phyloP scores from a whole-genome alignment of 257 asterid genomes.

The Gynochthodes officinalis region DNA sequence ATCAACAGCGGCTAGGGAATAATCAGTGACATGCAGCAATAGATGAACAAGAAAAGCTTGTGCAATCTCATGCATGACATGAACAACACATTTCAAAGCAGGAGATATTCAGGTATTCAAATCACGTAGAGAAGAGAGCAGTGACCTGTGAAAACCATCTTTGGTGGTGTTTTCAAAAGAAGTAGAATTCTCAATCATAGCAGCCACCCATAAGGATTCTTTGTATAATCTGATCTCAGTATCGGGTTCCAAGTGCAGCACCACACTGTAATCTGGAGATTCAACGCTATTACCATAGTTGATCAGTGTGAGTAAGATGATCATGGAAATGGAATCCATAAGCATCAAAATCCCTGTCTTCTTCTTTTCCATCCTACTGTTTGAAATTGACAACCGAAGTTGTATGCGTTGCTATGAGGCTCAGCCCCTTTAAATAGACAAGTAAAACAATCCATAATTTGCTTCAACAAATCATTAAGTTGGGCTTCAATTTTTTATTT shows the following conservation, averaged over 20 bases:
- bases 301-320: background rate
- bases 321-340: background rate
- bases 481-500: background rate
- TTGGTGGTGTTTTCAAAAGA: slow-evolving; percentile 18
- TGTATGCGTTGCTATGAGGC: background rate
- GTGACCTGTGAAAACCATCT: slow-evolving; percentile 24
- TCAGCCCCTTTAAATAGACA: background rate
- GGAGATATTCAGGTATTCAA: too few relatives aligned
- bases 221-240: slow-evolving; percentile 19
- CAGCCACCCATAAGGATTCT: slow-evolving; percentile 19
- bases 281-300: background rate
- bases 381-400: background rate
- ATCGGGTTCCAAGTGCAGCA: slow-evolving; percentile 16
- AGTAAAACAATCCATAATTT: background rate
- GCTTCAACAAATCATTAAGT: background rate
- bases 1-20: background rate
- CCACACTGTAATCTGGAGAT: slow-evolving; percentile 14
- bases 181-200: background rate
- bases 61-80: too few relatives aligned
- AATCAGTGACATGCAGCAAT: too few relatives aligned
- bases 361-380: background rate
- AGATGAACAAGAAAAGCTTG: too few relatives aligned
- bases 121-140: background rate
- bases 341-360: background rate
- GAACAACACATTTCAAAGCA: too few relatives aligned